Evolutionary conservation across 768 basidiomycete species (phyloP), one percentile per base, ranked within the genome.

Genomic region (Russula dissimulans): DNA sequence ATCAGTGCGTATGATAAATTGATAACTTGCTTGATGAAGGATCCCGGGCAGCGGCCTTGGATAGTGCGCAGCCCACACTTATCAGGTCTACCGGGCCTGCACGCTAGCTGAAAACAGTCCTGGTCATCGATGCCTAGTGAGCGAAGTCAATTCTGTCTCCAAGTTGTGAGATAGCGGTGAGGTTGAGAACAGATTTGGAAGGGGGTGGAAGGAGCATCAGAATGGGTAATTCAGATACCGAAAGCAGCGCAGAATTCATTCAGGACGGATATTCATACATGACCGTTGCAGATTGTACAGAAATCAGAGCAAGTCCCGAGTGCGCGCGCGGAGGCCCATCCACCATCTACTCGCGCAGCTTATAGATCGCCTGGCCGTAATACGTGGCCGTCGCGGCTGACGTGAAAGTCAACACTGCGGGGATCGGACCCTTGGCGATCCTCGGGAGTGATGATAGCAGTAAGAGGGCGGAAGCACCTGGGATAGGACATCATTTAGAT

Each of bases 401-500:
- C 9, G 86, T 81, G 42, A 81, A 67, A 10, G 86, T 77, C 29
- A 90, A 73, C 46, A 81, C 61, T 6, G 75, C 73, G 10, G 88
- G 88, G 3, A 91, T 77, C 4, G 88, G 87, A 2, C 86, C 87
- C 69, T 88, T 89, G 36, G 77, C 67, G 52, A 81, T 70, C 46
- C 89, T 81, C 4, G 89, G 89, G 45, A 85, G 66, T 10, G 89
- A 89, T 3, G 88, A 89, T 18, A 87, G 70, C 57, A 89, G 72
- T 31, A 91, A 78, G 3, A 91, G 66, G 8, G 83, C 83, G 45
- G 88, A 90, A 5, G 89, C 86, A 68, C 84, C 88, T 89, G 62
- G 26, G 29, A 17, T 9, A 8, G 6, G 18, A 12, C 45, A 15
- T 39, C 39, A 4, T 31, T n/a, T 41, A 9, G 17, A 4, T 56